These are phyloP conservation scores for Gryganskiella cystojenkinii DNA, from an alignment of 192 early-diverging fungal genomes.

Conservation along the genomic window DNA sequence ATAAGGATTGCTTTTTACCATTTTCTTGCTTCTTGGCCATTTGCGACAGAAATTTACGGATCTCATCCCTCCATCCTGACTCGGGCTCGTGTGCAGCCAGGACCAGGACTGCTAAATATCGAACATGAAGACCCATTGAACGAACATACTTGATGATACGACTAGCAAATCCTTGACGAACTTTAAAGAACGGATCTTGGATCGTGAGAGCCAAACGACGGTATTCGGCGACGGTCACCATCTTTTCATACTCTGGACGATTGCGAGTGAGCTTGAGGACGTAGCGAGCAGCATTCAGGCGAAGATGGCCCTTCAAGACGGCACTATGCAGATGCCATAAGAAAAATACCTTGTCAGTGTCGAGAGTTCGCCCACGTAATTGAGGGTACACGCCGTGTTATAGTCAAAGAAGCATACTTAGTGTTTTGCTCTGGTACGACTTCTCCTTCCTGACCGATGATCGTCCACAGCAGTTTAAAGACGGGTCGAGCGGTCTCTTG, in stretches of 20 bases:
- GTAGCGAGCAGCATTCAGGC: constrained; percentile 71
- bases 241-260: constrained; percentile 56
- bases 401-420: constrained; percentile 19
- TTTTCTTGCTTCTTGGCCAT: constrained; percentile 33
- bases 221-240: constrained; percentile 66
- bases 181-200: constrained; percentile 85
- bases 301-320: constrained; percentile 69
- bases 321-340: neutral
- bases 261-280: constrained; percentile 71
- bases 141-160: constrained; percentile 80
- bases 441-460: constrained; percentile 76
- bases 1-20: constrained; percentile 25
- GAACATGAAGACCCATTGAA: constrained; percentile 66
- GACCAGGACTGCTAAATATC: constrained; percentile 78
- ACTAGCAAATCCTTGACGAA: constrained; percentile 76
- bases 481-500: constrained; percentile 60
- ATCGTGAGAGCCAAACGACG: constrained; percentile 69
- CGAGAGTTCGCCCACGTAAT: neutral
- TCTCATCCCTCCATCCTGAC: constrained; percentile 67
- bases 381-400: neutral
- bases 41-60: constrained; percentile 59
- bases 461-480: constrained; percentile 68
- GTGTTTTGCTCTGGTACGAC: constrained; percentile 61
- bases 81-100: constrained; percentile 92
- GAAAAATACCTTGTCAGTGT: no score